Evolutionary conservation across 108 stramenopile genomes (phyloP).

Genomic region (Skeletonema menzelii): DNA sequence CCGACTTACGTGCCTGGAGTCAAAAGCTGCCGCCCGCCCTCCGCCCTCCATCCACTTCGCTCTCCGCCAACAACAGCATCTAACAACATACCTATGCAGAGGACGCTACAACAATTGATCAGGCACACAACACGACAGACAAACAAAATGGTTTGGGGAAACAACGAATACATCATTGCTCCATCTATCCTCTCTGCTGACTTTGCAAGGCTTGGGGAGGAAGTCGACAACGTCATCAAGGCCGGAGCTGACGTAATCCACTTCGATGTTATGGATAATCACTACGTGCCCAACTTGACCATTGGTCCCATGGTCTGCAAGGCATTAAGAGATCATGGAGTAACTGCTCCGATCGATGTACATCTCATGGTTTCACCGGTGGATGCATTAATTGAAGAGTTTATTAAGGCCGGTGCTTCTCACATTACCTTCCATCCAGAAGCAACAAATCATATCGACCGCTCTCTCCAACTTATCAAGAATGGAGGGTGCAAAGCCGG

Average conservation of each 20-base stretch:
- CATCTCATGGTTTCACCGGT: conserved; percentile 98
- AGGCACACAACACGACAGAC: background rate
- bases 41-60: background rate
- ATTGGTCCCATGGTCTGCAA: conserved; percentile 99
- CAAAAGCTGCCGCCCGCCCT: background rate
- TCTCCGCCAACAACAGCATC: background rate
- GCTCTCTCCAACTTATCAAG: conserved; percentile 95
- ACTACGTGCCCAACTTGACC: conserved; percentile 98
- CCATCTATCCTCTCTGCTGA: conserved; percentile 99
- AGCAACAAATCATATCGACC: conserved; percentile 94
- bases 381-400: conserved; percentile 91
- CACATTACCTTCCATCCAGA: conserved; percentile 99
- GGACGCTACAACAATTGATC: conserved; percentile 1
- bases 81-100: background rate
- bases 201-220: conserved; percentile 95
- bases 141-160: conserved; percentile 77
- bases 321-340: conserved; percentile 97
- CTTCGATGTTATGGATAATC: conserved; percentile 99
- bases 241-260: conserved; percentile 99
- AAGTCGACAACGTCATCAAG: conserved; percentile 95
- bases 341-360: conserved; percentile 98
- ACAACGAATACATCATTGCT: conserved; percentile 96
- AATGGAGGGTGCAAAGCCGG: conserved; percentile 96
- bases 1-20: too few relatives aligned
- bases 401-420: conserved; percentile 96